phyloP scores from a whole-genome alignment of 148 eudicot genomes.

The Fagopyrum homotropicum region DNA sequence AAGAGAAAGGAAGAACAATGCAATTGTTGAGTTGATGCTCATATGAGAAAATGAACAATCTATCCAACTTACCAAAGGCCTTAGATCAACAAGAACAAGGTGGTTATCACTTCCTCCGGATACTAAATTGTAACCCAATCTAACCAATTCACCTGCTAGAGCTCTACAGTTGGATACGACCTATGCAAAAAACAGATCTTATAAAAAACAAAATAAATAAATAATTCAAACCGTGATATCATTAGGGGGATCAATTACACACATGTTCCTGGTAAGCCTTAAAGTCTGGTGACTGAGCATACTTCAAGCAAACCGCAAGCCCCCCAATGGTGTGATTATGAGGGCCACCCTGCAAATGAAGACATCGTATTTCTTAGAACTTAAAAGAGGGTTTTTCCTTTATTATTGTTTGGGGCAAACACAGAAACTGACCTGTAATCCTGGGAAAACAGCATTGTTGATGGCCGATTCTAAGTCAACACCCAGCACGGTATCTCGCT shows the following conservation, averaged over 20 bases:
- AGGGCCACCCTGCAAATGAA: slow-evolving; percentile 73
- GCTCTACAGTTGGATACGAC: slow-evolving; percentile 81
- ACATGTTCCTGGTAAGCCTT: slow-evolving; percentile 69
- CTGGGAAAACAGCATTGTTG: slow-evolving; percentile 89
- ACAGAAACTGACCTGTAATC: slow-evolving; percentile 50
- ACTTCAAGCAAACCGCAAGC: slow-evolving; percentile 76
- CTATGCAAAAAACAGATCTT: slow-evolving; percentile 21
- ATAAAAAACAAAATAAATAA: not conserved
- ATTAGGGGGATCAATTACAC: not conserved
- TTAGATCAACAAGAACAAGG: slow-evolving; percentile 83
- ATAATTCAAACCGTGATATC: not conserved
- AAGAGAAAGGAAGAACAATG: too few relatives aligned
- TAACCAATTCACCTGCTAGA: slow-evolving; percentile 55
- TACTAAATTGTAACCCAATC: slow-evolving; percentile 69
- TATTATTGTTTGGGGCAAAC: not conserved
- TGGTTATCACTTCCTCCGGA: slow-evolving; percentile 97
- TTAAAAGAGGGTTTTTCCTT: not conserved
- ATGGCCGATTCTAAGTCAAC: slow-evolving; percentile 80
- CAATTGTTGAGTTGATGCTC: too few relatives aligned
- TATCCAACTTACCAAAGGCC: slow-evolving; percentile 54
- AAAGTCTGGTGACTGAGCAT: slow-evolving; percentile 75
- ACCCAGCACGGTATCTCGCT: slow-evolving; percentile 64
- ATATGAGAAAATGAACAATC: not conserved
- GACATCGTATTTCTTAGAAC: not conserved
- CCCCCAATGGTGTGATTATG: slow-evolving; percentile 95